A percentile compares a stretch with the other conserved stretches of the same genome.
These are phyloP conservation scores for Volvox reticuliferus DNA, from an alignment of 139 green algal species.

Conservation along the genomic window DNA sequence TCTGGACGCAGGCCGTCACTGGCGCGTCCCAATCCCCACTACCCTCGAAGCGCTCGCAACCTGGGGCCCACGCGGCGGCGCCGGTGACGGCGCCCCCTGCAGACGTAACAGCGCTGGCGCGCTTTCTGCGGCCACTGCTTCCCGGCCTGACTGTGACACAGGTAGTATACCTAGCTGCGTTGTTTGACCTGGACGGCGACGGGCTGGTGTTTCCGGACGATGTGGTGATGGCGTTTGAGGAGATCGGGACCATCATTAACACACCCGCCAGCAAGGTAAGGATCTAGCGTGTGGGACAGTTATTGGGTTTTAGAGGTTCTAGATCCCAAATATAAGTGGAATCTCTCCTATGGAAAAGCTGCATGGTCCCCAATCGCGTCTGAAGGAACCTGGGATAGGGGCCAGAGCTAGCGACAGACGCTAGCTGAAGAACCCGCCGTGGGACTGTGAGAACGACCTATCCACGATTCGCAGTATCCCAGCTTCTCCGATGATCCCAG, in stretches of 20 bases:
- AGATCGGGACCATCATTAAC: conserved; percentile 56
- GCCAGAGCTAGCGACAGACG: no score
- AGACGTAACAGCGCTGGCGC: not conserved
- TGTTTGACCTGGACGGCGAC: conserved; percentile 59
- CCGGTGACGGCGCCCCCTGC: not conserved
- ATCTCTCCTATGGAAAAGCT: no score
- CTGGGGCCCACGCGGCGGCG: no score
- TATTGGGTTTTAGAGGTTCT: no score
- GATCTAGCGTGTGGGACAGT: not conserved
- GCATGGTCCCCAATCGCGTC: no score
- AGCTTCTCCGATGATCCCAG: no score
- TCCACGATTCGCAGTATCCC: no score
- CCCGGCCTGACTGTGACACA: not conserved
- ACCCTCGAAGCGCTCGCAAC: not conserved
- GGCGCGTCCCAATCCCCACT: not conserved
- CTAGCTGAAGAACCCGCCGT: no score
- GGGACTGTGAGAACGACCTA: no score
- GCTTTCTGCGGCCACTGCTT: conserved; percentile 43
- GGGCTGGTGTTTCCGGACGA: conserved; percentile 52
- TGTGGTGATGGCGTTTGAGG: conserved; percentile 60
- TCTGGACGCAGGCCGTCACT: conserved; percentile 15
- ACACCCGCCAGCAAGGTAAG: conserved; percentile 53
- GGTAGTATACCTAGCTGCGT: conserved; percentile 29
- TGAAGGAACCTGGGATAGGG: no score
- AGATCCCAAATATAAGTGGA: no score